phyloP scores from a whole-genome alignment of 1,284 basidiomycete species.

The Lentinula novae-zelandiae region DNA sequence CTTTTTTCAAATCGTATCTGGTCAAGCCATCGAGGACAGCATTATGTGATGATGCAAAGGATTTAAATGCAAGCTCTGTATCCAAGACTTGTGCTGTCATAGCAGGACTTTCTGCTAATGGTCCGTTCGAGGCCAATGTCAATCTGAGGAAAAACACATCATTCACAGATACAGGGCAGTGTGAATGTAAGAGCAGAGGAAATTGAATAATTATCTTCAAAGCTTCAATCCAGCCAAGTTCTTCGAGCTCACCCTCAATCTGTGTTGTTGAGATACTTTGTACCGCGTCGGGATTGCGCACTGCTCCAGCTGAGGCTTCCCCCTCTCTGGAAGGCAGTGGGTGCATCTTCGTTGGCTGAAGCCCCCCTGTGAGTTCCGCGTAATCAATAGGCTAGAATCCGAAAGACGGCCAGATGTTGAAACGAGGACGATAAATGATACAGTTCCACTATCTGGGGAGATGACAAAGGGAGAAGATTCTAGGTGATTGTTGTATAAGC shows the following conservation, averaged over 20 bases:
- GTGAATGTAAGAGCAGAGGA: neutral
- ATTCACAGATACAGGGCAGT: neutral
- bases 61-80: conserved; percentile 50
- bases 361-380: conserved; percentile 66
- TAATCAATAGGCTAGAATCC: conserved; percentile 67
- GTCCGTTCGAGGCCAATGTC: conserved; percentile 74
- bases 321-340: conserved; percentile 42
- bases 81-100: conserved; percentile 68
- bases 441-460: conserved; percentile 83
- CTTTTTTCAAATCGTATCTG: conserved; percentile 78
- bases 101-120: conserved; percentile 47
- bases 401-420: conserved; percentile 75
- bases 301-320: conserved; percentile 41
- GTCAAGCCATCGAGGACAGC: conserved; percentile 75
- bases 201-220: conserved; percentile 55
- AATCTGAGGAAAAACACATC: conserved; percentile 42
- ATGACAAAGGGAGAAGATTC: conserved; percentile 70
- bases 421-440: conserved; percentile 89
- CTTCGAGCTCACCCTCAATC: conserved; percentile 74
- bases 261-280: conserved; percentile 61
- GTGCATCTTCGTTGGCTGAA: conserved; percentile 32
- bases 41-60: conserved; percentile 23
- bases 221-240: conserved; percentile 60
- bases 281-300: conserved; percentile 53
- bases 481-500: conserved; percentile 41